Evolutionary conservation across 2,329 filamentous ascomycete species (phyloP), one percentile per base, ranked within the genome.

Genomic region (Chrysoporthe deuterocubensis): DNA sequence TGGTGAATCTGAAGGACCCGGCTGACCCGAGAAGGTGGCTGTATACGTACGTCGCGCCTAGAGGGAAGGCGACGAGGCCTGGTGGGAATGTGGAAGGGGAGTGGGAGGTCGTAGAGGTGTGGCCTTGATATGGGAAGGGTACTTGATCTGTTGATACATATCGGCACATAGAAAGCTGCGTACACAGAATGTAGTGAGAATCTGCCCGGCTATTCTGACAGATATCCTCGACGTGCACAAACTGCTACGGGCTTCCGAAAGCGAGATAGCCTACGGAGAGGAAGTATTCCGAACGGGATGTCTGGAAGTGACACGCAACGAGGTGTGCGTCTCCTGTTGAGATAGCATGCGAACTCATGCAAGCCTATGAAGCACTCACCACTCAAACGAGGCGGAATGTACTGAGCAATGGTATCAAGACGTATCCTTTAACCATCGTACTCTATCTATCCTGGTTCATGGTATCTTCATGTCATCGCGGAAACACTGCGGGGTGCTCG

Each of bases 31-130:
- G 85, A 71, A 83, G 94, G 73, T 92, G 89, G 83, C 81, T 87
- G 69, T 95, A 94, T 79, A 89, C 84, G 37, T 86, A 88, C 72
- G 82, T 85, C 6, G 80, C 78, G 2, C 69, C 60, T 4, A 79
- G 79, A 43, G 79, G 77, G 58, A 78, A 78, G 43, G 68, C 75
- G 4, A 74, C 65, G 62, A 71, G 73, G 37, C 73, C 72, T 21
- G 77, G 74, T 9, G 75, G 70, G 40, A 78, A 81, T 71, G 78
- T 80, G 62, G 80, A 80, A 26, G 78, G 76, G 37, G 78, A 83
- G 58, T 96, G 93, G 93, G 86, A 87, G 72, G 85, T 84, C 74
- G 83, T 86, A 14, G 91, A 94, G 78, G 78, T 92, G 46, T 94
- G 92, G 92, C 86, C 86, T n/a, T 88, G 76, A 77, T 43, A 37